phyloP scores from a whole-genome alignment of 1,284 basidiomycete genomes.

The Volvariella surrecta region DNA sequence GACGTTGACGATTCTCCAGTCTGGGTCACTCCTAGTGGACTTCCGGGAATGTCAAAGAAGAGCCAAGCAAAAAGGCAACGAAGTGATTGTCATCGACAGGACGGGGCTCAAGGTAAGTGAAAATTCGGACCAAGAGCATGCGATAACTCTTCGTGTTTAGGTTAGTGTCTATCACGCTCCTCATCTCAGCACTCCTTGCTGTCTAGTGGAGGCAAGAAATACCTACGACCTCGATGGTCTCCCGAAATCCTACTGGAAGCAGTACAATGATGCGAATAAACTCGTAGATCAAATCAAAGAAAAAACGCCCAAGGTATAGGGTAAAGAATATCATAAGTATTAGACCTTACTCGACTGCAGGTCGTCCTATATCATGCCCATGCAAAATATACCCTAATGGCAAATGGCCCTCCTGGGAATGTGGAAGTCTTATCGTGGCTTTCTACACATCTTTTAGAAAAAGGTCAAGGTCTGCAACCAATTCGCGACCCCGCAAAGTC shows the following conservation, averaged over 20 bases:
- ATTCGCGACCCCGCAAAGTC: conserved; percentile 8
- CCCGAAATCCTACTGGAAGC: conserved; percentile 31
- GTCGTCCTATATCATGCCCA: conserved; percentile 32
- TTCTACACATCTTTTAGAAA: conserved; percentile 4
- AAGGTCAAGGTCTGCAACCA: neutral
- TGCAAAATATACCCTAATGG: conserved; percentile 44
- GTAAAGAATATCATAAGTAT: neutral
- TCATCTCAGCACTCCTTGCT: conserved; percentile 38
- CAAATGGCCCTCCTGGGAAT: conserved; percentile 42
- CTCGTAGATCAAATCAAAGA: conserved; percentile 40
- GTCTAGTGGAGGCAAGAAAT: conserved; percentile 32
- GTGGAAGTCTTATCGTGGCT: conserved; percentile 30
- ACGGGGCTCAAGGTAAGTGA: conserved; percentile 25
- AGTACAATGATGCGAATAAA: conserved; percentile 36
- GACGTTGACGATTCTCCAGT: conserved; percentile 39
- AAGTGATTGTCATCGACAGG: conserved; percentile 36
- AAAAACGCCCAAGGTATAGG: conserved; percentile 39
- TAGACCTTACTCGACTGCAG: conserved; percentile 17
- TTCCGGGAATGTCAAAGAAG: conserved; percentile 45
- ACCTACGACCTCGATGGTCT: conserved; percentile 25
- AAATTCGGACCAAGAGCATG: conserved; percentile 1
- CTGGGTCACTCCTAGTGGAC: conserved; percentile 39
- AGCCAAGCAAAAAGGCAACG: conserved; percentile 33
- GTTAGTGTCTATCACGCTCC: conserved; percentile 38
- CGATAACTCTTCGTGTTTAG: conserved; percentile 17